phyloP scores from a whole-genome alignment of 345 rosid species.

The Geranium rotundifolium region DNA sequence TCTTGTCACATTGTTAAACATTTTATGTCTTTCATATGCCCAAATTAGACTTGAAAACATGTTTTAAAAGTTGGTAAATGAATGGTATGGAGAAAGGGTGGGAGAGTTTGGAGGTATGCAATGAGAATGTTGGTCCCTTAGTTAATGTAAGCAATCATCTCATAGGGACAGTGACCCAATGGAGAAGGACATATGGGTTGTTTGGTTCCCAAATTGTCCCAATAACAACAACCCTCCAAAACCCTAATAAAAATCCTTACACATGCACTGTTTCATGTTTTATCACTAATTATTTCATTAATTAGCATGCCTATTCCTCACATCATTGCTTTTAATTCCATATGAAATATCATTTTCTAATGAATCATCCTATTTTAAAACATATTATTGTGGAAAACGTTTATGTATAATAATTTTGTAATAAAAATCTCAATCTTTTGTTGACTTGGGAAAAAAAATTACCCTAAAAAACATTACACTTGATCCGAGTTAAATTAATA shows the following conservation, averaged over 20 bases:
- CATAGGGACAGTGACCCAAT: slow-evolving; percentile 25
- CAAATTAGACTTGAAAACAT: neutral
- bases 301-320: neutral
- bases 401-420: no score
- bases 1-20: no score
- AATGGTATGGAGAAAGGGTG: slow-evolving; percentile 6
- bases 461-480: no score
- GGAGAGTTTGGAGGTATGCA: slow-evolving; percentile 8
- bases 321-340: neutral
- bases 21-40: no score
- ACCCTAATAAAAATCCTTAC: neutral
- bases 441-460: no score
- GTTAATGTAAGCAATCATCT: slow-evolving; percentile 15
- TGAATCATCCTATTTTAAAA: no score
- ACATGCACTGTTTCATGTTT: no score
- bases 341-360: no score
- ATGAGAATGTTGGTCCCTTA: slow-evolving; percentile 34
- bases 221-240: neutral
- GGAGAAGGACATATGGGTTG: slow-evolving; percentile 8
- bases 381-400: no score
- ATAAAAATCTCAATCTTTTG: no score
- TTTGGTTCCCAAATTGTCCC: slow-evolving; percentile 18
- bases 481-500: no score
- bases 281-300: neutral
- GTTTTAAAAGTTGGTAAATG: neutral